Evolutionary conservation across 1,284 basidiomycete genomes (phyloP), one percentile per base, ranked within the genome.

Genomic region (Bondarzewia mesenterica): DNA sequence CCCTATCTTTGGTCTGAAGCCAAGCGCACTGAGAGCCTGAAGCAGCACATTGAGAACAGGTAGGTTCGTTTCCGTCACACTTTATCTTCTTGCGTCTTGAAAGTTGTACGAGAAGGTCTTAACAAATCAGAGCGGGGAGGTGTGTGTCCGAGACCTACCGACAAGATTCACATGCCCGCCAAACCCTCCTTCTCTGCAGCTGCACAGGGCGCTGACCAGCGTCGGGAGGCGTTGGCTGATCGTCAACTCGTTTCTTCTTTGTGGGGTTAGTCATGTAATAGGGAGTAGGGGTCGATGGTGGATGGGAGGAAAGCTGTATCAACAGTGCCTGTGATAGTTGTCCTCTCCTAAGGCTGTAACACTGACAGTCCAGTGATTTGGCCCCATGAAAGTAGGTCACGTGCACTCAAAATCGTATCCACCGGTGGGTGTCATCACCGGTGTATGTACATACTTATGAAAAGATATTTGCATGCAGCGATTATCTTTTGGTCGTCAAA

Each of bases 1-100:
- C 87, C 60, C 87, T 77, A 64, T 90, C 87, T 67, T 89, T 90
- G 7, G 87, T 90, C 67, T 90, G 87, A 38, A 89, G 69, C 87
- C 87, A 90, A 38, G 84, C 87, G 60, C 87, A 90, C 55, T 81
- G 77, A 4, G 84, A 82, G 46, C 78, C 79, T 10, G 85, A 84
- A 35, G 78, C 68, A 14, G 76, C 63, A 60, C 87, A 90, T 58
- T 90, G 88, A 0, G 85, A 82, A 57, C 87, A 90, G n/a, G 82
- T 84, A 12, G 87, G 87, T 60, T 90, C 87, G 57, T 71, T 77
- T 53, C 87, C 88, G 69, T 90, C 88, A 65, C 88, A 90, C 63
- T 90, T 90, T 62, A 90, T 89, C 75, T 90, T 90, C 77, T 90
- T 90, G 53, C 86, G 79, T 54, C 87, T 89, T 61, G 10, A 39